Evolutionary conservation across 371 early-diverging fungal genomes (phyloP), one percentile per base, ranked within the genome.

Genomic region (Blyttiomyces sp.): DNA sequence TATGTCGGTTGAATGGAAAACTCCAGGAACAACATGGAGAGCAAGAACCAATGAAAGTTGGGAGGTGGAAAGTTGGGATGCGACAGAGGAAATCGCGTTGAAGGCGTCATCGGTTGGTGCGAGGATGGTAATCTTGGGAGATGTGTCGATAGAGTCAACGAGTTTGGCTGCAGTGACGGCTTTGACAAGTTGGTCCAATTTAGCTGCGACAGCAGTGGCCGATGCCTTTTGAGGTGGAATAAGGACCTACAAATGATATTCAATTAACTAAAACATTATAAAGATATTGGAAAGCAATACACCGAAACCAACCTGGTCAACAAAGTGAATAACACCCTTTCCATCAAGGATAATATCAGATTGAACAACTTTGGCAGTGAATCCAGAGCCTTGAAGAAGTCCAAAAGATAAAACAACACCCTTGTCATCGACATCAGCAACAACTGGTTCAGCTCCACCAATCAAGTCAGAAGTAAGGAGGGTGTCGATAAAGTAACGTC

Each of bases 81-180:
- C 45, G 33, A 48, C 54, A 56, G 36, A 5, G 2, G 45, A 45
- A 49, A 68, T 62, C 44, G 66, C 72, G 55, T 62, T 62, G 39
- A 72, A 60, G 54, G 72, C 72, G 0, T 44, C 69, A 60, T 68
- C 49, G 39, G 60, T 63, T 42, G 72, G 72, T n/a, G 63, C 68
- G 17, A 72, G 54, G 51, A 72, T 61, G 30, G 69, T 72, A 21
- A 66, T 59, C 43, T 42, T 60, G 30, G 19, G 48, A 7, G 61
- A 55, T 5, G 48, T 30, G 49, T 54, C 49, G 43, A 72, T 59
- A 30, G 69, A 57, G 33, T 34, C 49, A 43, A 53, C 57, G 39
- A 65, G 65, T n/a, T 39, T 48, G 36, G 54, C 58, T n/a, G 59
- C 23, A 24, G 6, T 39, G 32, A 53, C 30, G 35, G 70, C 51